Evolutionary conservation across 345 rosid species (phyloP), one percentile per base, ranked within the genome.

Genomic region (Durio zibethinus): DNA sequence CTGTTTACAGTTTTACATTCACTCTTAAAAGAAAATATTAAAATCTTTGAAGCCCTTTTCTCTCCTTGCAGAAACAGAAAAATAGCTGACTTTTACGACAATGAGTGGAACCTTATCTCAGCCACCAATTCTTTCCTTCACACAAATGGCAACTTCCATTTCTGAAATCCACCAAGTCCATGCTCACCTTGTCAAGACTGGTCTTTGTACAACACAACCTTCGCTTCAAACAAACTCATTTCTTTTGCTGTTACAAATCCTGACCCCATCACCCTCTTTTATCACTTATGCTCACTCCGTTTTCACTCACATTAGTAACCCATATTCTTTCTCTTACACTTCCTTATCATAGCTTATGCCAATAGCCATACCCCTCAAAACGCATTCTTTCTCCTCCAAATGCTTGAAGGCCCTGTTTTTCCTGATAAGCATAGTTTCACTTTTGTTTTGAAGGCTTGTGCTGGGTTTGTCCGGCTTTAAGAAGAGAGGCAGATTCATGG

Each of bases 371-470:
- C 52, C 52, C 83, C 84, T 4, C 72, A 78, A 56, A 35, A 10
- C 20, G 88, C 87, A 23, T 11, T 88, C 16, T 20, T 42, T 0
- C 52, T 80, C 71, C 85, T 82, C 6, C 80, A 82, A 20, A 86
- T 85, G 91, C 82, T 86, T 33, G 36, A 76, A 42, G 78, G 82
- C 8, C 62, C 71, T 29, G 77, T 85, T 18, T 77, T 54, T 3
- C 87, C 90, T 0, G 87, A 86, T 69, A 87, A 81, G 81, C 87
- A 79, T 57, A 84, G 82, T 65, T 87, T 84, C 78, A 83, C 90
- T 29, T 88, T 85, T 53, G 79, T 64, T 23, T 75, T 85, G 70
- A 88, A 88, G 78, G 87, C 87, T 0, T 88, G 90, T 79, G 87
- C 71, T 42, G 78, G 71, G 64, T 85, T 85, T 74, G 48, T 75